Percentiles rank a stretch among this genome's conserved stretches.
Evolutionary conservation across 257 asterid genomes (phyloP).

Genomic region (Solanum stenotomum): DNA sequence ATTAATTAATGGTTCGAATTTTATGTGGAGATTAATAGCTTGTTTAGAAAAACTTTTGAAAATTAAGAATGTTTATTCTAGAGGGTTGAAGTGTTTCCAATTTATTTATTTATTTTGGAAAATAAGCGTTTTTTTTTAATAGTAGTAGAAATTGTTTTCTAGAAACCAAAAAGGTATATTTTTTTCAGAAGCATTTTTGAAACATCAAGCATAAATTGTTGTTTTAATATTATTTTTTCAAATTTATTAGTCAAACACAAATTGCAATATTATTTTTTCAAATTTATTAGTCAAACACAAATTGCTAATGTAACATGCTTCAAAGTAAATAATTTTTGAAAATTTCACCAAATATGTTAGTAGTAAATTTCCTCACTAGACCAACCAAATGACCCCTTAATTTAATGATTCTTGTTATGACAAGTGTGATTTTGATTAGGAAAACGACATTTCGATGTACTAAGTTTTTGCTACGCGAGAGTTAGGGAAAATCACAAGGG

Average conservation of each 20-base stretch:
- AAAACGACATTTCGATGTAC: neutral
- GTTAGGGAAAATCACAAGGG: too few species aligned
- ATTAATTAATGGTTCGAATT: neutral
- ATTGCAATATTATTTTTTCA: neutral
- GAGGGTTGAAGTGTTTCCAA: neutral
- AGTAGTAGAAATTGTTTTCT: neutral
- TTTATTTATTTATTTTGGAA: neutral
- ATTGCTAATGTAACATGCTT: neutral
- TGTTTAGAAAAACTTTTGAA: neutral
- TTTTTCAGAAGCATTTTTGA: neutral
- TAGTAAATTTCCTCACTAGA: neutral
- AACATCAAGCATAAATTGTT: neutral
- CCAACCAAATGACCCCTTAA: neutral
- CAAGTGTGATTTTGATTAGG: neutral
- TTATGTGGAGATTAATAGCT: neutral
- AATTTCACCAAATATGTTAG: neutral
- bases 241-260: neutral
- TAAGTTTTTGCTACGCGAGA: neutral
- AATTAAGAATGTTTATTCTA: neutral
- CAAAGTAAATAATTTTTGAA: neutral
- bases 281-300: neutral
- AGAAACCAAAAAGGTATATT: fast-evolving
- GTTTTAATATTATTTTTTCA: neutral
- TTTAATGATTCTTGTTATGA: neutral
- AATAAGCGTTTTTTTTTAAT: too few species aligned